Evolutionary conservation across 2,329 filamentous ascomycete species (phyloP), one percentile per base, ranked within the genome.

Genomic region (Colletotrichum sp.): DNA sequence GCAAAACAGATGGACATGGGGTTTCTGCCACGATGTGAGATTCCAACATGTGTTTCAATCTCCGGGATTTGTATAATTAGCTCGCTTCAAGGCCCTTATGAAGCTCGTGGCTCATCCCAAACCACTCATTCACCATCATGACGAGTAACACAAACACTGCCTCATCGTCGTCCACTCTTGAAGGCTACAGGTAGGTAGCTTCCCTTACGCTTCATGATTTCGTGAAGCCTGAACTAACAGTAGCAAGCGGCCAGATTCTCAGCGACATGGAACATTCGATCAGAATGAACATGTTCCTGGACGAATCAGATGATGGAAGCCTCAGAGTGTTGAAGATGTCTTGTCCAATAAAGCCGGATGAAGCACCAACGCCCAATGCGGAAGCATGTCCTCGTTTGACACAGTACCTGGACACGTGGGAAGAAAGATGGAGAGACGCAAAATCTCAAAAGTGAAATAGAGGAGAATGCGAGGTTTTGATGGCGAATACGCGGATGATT

Each of bases 41-140:
- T 0, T 7, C 0, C 18, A 6, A 48, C n/a, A 3, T 1, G 4
- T 48, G 0, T 13, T 21, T 0, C 18, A 12, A 10, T 21, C 0
- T 21, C 12, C n/a, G 43, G 0, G 43, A 0, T 0, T 1, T 21
- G 43, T 21, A 52, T 52, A 52, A 52, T 13, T 21, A 21, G n/a
- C 10, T 21, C 43, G 43, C 43, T 52, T 4, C 43, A 52, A 7
- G 43, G 0, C 12, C 43, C n/a, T 2, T 21, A 4, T 52, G 43
- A 52, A 13, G 0, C 43, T 1, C 43, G 0, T 3, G 43, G 43
- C 12, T 52, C 43, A 1, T 52, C n/a, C 10, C 12, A 12, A 18
- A 18, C 1, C 24, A 30, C 16, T 12, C 55, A 0, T 58, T 28
- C 24, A 30, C 55, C 55, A 12, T 30, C 55, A 62, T 36, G 58